Percentiles rank a stretch among this genome's conserved stretches.
Conservation (phyloP, 2,329 filamentous ascomycete genomes). For the Cercospora zeina region DNA sequence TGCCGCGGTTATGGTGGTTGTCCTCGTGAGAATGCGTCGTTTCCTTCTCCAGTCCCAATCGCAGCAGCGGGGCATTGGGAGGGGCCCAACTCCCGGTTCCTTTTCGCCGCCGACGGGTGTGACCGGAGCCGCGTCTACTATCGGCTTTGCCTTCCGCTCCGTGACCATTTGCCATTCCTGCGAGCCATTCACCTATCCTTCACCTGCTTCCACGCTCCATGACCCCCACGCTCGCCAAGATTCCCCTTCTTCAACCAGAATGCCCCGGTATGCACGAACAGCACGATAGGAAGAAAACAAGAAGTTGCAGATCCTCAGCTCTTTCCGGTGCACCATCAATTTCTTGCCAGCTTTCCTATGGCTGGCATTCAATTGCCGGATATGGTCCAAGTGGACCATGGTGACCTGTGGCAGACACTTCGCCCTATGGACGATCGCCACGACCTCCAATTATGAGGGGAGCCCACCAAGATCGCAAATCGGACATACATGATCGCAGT, state of each 20-base stretch:
- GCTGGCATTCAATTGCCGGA: too few relatives aligned
- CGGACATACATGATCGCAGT: too few relatives aligned
- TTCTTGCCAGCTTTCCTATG: too few relatives aligned
- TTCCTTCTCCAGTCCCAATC: constrained; percentile 4
- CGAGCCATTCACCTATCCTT: neutral
- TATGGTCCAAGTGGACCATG: too few relatives aligned
- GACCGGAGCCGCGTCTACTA: neutral
- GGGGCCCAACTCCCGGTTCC: constrained; percentile 9
- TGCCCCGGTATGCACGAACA: too few relatives aligned
- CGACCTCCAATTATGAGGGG: too few relatives aligned
- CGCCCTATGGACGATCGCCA: too few relatives aligned
- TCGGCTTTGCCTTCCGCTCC: constrained; percentile 6
- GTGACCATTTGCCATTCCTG: neutral
- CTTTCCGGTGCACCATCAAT: too few relatives aligned
- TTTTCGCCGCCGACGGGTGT: constrained; percentile 8
- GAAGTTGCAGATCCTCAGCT: too few relatives aligned
- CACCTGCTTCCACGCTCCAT: neutral
- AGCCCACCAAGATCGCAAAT: too few relatives aligned
- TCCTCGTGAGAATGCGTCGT: neutral
- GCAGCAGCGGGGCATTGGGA: constrained; percentile 14
- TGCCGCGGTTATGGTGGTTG: constrained; percentile 24
- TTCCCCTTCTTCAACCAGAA: neutral
- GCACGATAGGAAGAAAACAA: too few relatives aligned
- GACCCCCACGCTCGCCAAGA: neutral
- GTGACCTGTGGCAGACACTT: too few relatives aligned